phyloP scores from a whole-genome alignment of 345 rosid genomes.

The Nephelium lappaceum region DNA sequence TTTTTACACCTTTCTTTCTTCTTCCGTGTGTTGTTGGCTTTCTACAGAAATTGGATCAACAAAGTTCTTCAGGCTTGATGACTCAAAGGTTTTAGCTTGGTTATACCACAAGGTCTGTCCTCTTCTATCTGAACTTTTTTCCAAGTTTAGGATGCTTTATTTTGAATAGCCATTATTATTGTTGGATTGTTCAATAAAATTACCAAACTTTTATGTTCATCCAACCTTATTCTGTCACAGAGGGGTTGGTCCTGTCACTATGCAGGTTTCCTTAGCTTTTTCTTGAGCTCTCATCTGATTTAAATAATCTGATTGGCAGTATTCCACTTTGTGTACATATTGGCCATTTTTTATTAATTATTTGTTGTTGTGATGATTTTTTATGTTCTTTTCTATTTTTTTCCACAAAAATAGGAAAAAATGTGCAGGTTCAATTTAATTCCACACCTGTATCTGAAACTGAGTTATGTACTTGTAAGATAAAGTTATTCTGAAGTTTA shows the following conservation, averaged over 20 bases:
- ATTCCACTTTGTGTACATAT: neutral
- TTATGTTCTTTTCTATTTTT: neutral
- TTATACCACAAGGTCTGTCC: slow-evolving; percentile 65
- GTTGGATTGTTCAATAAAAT: neutral
- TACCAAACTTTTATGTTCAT: neutral
- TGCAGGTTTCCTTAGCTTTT: neutral
- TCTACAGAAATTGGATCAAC: slow-evolving; percentile 73
- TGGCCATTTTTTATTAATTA: slow-evolving; percentile 9
- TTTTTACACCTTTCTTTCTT: too few relatives aligned
- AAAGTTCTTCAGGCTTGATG: slow-evolving; percentile 80
- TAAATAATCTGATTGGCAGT: neutral
- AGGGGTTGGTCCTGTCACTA: neutral
- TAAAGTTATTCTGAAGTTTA: neutral
- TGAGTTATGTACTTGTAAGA: neutral
- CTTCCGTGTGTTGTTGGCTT: neutral
- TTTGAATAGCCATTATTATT: slow-evolving; percentile 7
- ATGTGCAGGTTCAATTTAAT: neutral
- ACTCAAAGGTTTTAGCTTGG: slow-evolving; percentile 81
- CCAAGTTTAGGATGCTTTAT: slow-evolving; percentile 1
- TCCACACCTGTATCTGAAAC: neutral
- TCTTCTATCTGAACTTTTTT: slow-evolving; percentile 9
- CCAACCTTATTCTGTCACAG: neutral
- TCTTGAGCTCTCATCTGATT: neutral
- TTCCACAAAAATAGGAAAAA: too few relatives aligned
- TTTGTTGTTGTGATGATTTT: neutral